Conservation (phyloP, 805 yeast species). For the Priceomyces carsonii region DNA sequence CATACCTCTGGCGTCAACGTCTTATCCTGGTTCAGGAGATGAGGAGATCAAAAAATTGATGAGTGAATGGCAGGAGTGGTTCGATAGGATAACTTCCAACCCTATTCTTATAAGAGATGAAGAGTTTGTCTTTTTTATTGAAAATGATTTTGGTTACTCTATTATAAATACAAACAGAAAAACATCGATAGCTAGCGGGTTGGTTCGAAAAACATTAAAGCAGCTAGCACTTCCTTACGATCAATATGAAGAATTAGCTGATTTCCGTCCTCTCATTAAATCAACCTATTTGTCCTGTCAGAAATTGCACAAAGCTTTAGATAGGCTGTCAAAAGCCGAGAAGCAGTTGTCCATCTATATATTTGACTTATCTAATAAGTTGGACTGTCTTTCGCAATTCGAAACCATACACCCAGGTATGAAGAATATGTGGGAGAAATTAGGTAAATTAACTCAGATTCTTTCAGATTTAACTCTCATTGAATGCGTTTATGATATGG, state of each 20-base stretch:
- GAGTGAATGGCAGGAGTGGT: constrained; percentile 78
- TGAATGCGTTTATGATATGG: constrained; percentile 69
- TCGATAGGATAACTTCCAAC: constrained; percentile 66
- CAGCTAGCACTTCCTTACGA: constrained; percentile 93
- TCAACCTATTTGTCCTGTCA: constrained; percentile 61
- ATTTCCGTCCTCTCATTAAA: constrained; percentile 85
- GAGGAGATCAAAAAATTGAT: constrained; percentile 68
- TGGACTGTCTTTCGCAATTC: constrained; percentile 40
- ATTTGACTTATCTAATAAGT: constrained; percentile 48
- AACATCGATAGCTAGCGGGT: constrained; percentile 73
- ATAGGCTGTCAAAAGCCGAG: constrained; percentile 57
- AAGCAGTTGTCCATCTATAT: constrained; percentile 50
- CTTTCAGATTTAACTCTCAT: constrained; percentile 78
- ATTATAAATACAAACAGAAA: constrained; percentile 61
- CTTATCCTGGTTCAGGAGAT: constrained; percentile 81
- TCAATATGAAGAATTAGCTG: constrained; percentile 76
- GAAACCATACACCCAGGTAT: constrained; percentile 63
- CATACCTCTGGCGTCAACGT: constrained; percentile 70
- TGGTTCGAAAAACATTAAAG: constrained; percentile 85
- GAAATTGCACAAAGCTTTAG: constrained; percentile 52
- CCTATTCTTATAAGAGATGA: constrained; percentile 86
- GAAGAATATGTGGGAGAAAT: constrained; percentile 74
- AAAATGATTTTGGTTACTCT: constrained; percentile 67
- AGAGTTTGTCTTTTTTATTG: constrained; percentile 82
- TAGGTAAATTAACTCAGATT: constrained; percentile 65